Percentiles rank a stretch among this genome's conserved stretches.
These are phyloP conservation scores for Sporothrix globosa DNA, from an alignment of 2,329 filamentous ascomycete genomes.

Conservation along the genomic window DNA sequence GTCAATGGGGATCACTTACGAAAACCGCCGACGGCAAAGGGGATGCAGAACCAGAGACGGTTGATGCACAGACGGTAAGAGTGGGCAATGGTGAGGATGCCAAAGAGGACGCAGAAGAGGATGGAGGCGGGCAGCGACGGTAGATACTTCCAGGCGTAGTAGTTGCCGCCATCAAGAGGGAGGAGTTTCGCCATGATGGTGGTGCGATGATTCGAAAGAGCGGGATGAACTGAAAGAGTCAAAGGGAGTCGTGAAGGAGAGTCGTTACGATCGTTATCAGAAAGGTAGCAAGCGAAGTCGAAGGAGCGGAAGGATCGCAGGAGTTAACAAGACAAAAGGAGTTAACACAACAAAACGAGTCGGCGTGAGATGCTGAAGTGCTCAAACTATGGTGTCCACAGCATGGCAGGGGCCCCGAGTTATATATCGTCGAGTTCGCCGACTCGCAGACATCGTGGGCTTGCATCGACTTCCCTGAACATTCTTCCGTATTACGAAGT, in stretches of 20 bases:
- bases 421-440: background rate
- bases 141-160: conserved; percentile 27
- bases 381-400: no score
- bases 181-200: background rate
- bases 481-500: conserved; percentile 12
- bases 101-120: conserved; percentile 29
- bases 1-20: conserved; percentile 28
- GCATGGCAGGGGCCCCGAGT: no score
- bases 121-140: conserved; percentile 31
- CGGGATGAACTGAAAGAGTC: background rate
- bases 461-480: background rate
- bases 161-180: background rate
- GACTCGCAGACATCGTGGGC: no score
- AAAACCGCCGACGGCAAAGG: conserved; percentile 31
- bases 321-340: no score
- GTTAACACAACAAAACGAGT: background rate
- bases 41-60: conserved; percentile 31
- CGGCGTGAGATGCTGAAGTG: background rate
- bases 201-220: background rate
- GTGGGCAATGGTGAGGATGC: conserved; percentile 19
- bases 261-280: background rate
- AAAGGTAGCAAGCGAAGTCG: no score
- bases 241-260: background rate
- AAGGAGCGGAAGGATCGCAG: no score
- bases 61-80: conserved; percentile 27